A percentile compares a stretch with the other conserved stretches of the same genome.
These are phyloP conservation scores for Bruguiera gymnorhiza DNA, from an alignment of 345 rosid species.

Conservation along the genomic window DNA sequence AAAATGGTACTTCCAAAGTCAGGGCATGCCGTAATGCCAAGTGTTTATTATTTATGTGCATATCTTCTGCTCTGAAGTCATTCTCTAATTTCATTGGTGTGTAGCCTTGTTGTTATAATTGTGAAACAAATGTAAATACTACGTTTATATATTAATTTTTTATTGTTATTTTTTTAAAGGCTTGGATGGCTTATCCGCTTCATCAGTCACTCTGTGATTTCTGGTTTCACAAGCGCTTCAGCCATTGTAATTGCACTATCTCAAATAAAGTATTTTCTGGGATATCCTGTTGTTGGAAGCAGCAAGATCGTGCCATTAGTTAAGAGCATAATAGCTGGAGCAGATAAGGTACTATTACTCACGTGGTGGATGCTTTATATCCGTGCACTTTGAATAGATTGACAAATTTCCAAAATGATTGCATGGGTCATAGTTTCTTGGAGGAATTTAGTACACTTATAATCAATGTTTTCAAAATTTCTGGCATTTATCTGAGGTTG, in stretches of 20 bases:
- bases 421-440: background rate
- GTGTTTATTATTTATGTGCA: background rate
- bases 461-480: too few species aligned
- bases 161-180: constrained; percentile 38
- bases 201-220: constrained; percentile 97
- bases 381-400: background rate
- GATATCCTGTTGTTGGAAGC: constrained; percentile 73
- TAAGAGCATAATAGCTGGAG: constrained; percentile 86
- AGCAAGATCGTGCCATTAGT: constrained; percentile 88
- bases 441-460: too few species aligned
- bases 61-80: background rate
- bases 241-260: constrained; percentile 95
- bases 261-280: constrained; percentile 92
- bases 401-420: too few species aligned
- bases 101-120: constrained; percentile 1
- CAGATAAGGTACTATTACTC: constrained; percentile 56
- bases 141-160: background rate
- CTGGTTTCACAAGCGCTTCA: constrained; percentile 94
- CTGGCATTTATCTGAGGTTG: background rate
- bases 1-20: constrained; percentile 5
- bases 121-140: background rate
- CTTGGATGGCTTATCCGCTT: constrained; percentile 99
- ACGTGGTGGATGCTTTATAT: background rate
- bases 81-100: constrained; percentile 3
- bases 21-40: background rate